Conservation (phyloP, 129 eudicot species). For the Saposhnikovia divaricata region DNA sequence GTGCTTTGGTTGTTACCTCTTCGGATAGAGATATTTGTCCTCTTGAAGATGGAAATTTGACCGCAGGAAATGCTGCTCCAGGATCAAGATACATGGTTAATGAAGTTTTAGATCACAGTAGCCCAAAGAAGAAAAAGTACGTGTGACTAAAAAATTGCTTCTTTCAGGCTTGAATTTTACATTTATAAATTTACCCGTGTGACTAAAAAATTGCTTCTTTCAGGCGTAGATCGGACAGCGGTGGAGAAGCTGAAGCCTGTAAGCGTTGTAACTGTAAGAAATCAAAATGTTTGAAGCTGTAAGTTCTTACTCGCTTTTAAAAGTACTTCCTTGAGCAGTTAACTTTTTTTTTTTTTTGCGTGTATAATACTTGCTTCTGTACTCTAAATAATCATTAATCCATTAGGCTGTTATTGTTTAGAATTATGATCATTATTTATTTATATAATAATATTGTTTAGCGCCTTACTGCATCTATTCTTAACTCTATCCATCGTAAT, state of each 20-base stretch:
- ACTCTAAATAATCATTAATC: not conserved
- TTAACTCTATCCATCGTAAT: not conserved
- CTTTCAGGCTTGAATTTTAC: constrained; percentile 36
- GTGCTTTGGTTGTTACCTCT: constrained; percentile 24
- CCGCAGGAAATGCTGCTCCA: constrained; percentile 43
- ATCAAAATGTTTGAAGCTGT: constrained; percentile 97
- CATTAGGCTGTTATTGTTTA: not conserved
- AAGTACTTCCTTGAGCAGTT: not conserved
- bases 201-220: constrained; percentile 14
- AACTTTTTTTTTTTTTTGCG: not conserved
- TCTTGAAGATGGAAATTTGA: constrained; percentile 27
- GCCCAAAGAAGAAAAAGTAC: constrained; percentile 87
- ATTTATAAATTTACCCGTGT: not conserved
- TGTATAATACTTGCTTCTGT: not conserved
- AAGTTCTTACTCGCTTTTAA: constrained; percentile 29
- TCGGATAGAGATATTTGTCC: constrained; percentile 33
- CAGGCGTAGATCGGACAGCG: constrained; percentile 66
- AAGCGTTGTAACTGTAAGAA: constrained; percentile 97
- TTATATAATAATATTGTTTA: constrained; percentile 3
- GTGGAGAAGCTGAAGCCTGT: constrained; percentile 64
- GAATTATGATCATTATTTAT: not conserved
- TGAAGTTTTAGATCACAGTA: constrained; percentile 52
- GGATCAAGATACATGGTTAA: constrained; percentile 33
- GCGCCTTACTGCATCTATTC: not conserved
- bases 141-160: constrained; percentile 13